These are phyloP conservation scores for Ceratocystis papillata DNA, from an alignment of 2,329 filamentous ascomycete species.

Conservation along the genomic window DNA sequence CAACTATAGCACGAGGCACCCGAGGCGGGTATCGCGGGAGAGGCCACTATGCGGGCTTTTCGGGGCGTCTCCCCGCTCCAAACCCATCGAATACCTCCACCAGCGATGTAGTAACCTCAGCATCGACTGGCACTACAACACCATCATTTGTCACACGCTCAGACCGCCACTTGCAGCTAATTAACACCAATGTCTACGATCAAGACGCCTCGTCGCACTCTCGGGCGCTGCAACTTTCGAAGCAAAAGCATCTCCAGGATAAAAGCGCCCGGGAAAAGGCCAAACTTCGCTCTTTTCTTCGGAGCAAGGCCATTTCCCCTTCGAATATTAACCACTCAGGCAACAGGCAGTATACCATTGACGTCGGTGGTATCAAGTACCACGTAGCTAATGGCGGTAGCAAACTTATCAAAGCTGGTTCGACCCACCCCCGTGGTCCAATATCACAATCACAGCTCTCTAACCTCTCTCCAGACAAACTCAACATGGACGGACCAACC, in stretches of 20 bases:
- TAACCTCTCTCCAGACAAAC: slow-evolving; percentile 37
- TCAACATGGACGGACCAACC: slow-evolving; percentile 43
- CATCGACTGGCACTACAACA: slow-evolving; percentile 29
- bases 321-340: slow-evolving; percentile 14
- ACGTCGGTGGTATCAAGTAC: slow-evolving; percentile 62
- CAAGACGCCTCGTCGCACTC: neutral
- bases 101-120: slow-evolving; percentile 25
- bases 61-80: neutral
- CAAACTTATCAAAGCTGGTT: slow-evolving; percentile 64
- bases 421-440: slow-evolving; percentile 36
- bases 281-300: slow-evolving; percentile 18
- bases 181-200: slow-evolving; percentile 55
- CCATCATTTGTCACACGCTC: slow-evolving; percentile 56
- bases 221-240: slow-evolving; percentile 30
- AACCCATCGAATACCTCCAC: slow-evolving; percentile 30
- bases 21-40: slow-evolving; percentile 30
- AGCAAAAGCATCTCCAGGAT: slow-evolving; percentile 15
- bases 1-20: slow-evolving; percentile 26
- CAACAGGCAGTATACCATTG: slow-evolving; percentile 21
- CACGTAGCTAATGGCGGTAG: slow-evolving; percentile 64
- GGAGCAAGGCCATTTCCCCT: slow-evolving; percentile 9
- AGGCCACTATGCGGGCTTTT: slow-evolving; percentile 26
- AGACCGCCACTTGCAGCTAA: slow-evolving; percentile 69
- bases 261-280: slow-evolving; percentile 15
- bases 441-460: slow-evolving; percentile 30